Conservation (phyloP, 345 rosid species). For the Pistacia atlantica region DNA sequence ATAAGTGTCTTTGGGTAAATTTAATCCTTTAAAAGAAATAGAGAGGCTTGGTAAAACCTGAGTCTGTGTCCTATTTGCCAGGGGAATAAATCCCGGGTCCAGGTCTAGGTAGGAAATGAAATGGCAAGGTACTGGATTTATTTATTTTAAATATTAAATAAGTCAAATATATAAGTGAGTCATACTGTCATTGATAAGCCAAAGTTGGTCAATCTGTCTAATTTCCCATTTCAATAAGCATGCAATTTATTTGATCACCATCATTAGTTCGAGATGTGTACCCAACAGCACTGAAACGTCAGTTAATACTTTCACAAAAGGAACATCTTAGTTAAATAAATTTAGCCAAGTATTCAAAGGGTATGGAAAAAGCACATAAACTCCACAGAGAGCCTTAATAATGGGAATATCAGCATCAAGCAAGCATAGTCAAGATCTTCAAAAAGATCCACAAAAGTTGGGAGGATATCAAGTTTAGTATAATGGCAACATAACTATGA, state of each 20-base stretch:
- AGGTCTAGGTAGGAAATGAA: no score
- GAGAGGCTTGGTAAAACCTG: neutral
- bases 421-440: neutral
- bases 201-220: no score
- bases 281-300: neutral
- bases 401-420: neutral
- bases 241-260: neutral
- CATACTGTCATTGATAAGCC: no score
- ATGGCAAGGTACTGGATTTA: no score
- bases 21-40: neutral
- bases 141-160: no score
- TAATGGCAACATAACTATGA: neutral
- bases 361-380: neutral
- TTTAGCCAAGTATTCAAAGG: neutral
- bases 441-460: neutral
- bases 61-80: no score
- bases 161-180: no score
- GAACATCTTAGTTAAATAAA: neutral
- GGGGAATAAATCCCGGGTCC: no score
- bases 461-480: neutral
- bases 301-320: neutral
- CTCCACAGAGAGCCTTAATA: constrained; percentile 10
- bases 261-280: neutral
- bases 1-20: neutral
- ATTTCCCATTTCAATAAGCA: neutral